Evolutionary conservation across 495 filamentous ascomycete species (phyloP), one percentile per base, ranked within the genome.

Genomic region (Hypoxylon lienhwacheense): DNA sequence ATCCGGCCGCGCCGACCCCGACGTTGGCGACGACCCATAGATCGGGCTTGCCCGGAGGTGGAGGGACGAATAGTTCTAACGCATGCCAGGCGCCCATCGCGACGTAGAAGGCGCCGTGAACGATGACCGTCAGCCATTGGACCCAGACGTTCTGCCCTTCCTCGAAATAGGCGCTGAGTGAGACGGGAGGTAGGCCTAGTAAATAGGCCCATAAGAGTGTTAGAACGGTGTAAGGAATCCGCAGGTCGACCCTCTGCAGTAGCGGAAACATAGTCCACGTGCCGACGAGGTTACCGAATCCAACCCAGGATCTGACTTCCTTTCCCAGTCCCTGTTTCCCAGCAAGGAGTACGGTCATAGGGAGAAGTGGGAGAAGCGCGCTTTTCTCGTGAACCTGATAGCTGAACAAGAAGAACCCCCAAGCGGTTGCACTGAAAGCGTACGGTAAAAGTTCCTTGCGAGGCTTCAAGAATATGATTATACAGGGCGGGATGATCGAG

Each of bases 371-470:
- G 0, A 98, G 80, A 4, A 98, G 76, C 0, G 95, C 89, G 58
- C 89, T 95, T 74, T 98, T 98, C 71, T 98, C 93, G 68, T 98
- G 93, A 0, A 98, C 93, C 59, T 98, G 93, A 71, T 96, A 98
- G 44, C 88, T 91, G 70, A 91, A 96, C 7, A 98, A 73, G 70
- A 97, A 98, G 75, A 98, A 98, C 2, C 88, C 93, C 93, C 93
- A 98, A 1, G 91, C 86, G 0, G 86, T 89, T 11, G 85, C 78
- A 1, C 90, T 85, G 12, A 97, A 75, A 0, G 87, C 89, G 6
- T 87, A 81, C 2, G 90, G 89, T 1, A 97, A 71, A 15, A 95
- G 74, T 5, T 85, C 81, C 43, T 86, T 89, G 8, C 80, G 79
- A 0, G 95, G 95, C 21, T 86, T 82, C 39, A 86, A 72, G 66